Evolutionary conservation across 169 alveolate genomes (phyloP).

Genomic region (Eimeria acervulina): DNA sequence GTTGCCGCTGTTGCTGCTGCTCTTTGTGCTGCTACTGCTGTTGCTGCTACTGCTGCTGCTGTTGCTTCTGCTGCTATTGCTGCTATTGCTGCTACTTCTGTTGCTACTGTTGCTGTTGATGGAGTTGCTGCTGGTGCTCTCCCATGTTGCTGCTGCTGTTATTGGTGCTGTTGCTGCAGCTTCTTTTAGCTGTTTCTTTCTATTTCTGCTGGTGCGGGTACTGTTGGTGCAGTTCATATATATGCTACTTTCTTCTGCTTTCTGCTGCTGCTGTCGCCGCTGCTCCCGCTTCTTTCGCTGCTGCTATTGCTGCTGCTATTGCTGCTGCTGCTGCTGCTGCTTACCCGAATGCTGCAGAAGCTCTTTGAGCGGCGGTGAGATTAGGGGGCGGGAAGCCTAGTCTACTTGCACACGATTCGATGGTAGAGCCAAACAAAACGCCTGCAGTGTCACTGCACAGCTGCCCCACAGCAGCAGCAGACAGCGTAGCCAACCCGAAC

Average conservation of each 20-base stretch:
- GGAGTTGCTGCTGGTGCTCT: constrained; percentile 1
- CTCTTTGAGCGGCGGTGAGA: constrained; percentile 21
- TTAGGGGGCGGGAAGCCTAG: constrained; percentile 38
- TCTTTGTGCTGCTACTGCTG: background rate
- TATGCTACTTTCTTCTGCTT: too few relatives aligned
- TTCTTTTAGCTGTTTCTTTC: background rate
- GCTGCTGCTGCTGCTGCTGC: constrained; percentile 1
- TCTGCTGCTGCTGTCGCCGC: too few relatives aligned
- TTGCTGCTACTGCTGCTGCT: background rate
- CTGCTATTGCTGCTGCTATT: background rate
- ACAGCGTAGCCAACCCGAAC: constrained; percentile 83
- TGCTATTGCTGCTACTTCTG: background rate
- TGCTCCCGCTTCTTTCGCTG: too few relatives aligned
- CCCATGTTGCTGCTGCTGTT: background rate
- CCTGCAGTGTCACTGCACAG: constrained; percentile 85
- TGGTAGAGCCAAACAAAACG: constrained; percentile 78
- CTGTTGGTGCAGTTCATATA: background rate
- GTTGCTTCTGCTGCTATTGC: background rate
- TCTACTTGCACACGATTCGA: constrained; percentile 69
- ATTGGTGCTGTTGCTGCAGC: too few relatives aligned
- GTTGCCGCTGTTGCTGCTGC: too few relatives aligned
- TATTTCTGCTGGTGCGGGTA: background rate
- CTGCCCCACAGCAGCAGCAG: constrained; percentile 86
- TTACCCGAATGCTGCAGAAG: constrained; percentile 31
- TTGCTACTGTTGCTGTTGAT: background rate